Percentiles rank a stretch among this genome's conserved stretches.
Conservation (phyloP, 2,329 filamentous ascomycete genomes). For the Exophiala phaeomuriformis region DNA sequence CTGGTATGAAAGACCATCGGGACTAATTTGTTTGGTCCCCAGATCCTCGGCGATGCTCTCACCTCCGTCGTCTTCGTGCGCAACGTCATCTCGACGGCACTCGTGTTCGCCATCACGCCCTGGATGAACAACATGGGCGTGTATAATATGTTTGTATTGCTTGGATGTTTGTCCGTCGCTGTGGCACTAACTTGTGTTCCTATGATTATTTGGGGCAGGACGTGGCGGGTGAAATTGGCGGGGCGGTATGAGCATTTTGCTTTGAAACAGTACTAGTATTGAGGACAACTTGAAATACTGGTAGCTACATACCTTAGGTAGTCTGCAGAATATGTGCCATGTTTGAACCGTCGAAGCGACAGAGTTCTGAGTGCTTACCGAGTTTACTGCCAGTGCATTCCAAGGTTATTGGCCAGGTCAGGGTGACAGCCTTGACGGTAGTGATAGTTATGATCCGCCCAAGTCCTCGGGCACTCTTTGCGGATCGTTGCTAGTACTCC, state of each 20-base stretch:
- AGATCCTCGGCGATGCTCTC: conserved; percentile 45
- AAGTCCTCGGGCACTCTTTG: too few species aligned
- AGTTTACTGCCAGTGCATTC: too few species aligned
- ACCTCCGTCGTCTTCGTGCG: conserved; percentile 42
- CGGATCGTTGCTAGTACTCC: too few species aligned
- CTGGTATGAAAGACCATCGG: neutral
- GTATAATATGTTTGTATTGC: conserved; percentile 37
- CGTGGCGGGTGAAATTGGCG: conserved; percentile 30
- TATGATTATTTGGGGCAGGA: conserved; percentile 34
- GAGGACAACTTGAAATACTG: neutral
- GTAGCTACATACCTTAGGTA: too few species aligned
- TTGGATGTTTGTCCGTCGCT: conserved; percentile 32
- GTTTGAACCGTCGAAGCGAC: too few species aligned
- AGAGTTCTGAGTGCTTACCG: too few species aligned
- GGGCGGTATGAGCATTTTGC: conserved; percentile 34
- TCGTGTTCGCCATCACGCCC: conserved; percentile 42
- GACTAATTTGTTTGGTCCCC: neutral
- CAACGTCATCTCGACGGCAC: conserved; percentile 39
- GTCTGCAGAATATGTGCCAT: too few species aligned
- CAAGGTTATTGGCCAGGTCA: too few species aligned
- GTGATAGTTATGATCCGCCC: too few species aligned
- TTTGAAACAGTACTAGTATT: conserved; percentile 27
- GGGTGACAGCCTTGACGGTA: too few species aligned
- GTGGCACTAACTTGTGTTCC: conserved; percentile 28
- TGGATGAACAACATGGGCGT: conserved; percentile 37